Percentiles rank a stretch among this genome's conserved stretches.
Evolutionary conservation across 2,329 filamentous ascomycete genomes (phyloP).

Genomic region (Seiridium cupressi): DNA sequence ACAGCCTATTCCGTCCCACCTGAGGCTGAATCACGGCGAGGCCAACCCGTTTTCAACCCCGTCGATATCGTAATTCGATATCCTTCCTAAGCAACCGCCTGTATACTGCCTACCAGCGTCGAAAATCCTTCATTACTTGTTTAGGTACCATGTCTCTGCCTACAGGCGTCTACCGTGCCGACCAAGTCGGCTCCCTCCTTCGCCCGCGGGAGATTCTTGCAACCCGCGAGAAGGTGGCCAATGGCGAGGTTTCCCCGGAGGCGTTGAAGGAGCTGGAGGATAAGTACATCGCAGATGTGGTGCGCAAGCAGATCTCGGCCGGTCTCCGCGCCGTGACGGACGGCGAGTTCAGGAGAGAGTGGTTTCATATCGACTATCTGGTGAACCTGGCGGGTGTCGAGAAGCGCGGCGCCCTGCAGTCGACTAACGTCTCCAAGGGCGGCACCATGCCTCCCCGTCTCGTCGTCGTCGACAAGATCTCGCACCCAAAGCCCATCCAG

Average conservation of each 20-base stretch:
- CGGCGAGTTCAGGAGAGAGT: constrained; percentile 55
- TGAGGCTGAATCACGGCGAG: too few species aligned
- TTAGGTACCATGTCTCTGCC: constrained; percentile 34
- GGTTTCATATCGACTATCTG: constrained; percentile 59
- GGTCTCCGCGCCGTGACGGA: constrained; percentile 52
- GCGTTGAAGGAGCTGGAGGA: constrained; percentile 51
- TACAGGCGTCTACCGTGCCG: constrained; percentile 44
- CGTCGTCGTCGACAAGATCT: constrained; percentile 52
- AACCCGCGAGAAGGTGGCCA: constrained; percentile 44
- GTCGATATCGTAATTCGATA: too few species aligned
- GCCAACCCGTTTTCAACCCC: too few species aligned
- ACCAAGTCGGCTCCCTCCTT: constrained; percentile 56
- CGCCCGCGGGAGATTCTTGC: constrained; percentile 48
- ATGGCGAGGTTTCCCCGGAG: constrained; percentile 35
- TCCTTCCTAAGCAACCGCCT: not conserved
- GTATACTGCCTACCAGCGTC: not conserved
- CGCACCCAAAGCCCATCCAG: constrained; percentile 52
- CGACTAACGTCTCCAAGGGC: constrained; percentile 41
- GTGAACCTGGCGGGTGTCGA: constrained; percentile 53
- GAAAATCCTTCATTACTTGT: not conserved
- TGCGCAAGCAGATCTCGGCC: constrained; percentile 44
- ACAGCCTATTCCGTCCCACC: too few species aligned
- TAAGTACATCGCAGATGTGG: constrained; percentile 45
- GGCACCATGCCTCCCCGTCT: constrained; percentile 53
- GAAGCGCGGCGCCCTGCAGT: constrained; percentile 42